Conservation (phyloP, 2,329 filamentous ascomycete species). For the Colletotrichum sp. region DNA sequence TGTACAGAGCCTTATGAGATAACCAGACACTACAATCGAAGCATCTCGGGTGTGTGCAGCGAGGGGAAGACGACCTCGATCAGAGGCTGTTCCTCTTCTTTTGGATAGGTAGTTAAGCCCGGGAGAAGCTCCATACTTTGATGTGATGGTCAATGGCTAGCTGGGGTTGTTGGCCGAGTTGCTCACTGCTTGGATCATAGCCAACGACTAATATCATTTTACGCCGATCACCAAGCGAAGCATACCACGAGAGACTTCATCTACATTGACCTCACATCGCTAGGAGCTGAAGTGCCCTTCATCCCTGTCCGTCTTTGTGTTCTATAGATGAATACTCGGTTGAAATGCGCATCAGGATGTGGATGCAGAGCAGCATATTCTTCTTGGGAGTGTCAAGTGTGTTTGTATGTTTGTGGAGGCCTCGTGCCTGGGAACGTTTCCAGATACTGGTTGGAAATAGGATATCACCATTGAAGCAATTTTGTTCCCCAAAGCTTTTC, state of each 20-base stretch:
- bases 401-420: not conserved
- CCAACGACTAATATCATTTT: not conserved
- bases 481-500: not conserved
- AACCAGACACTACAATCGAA: fast-evolving
- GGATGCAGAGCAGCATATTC: not conserved
- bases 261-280: not conserved
- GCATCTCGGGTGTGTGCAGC: fast-evolving
- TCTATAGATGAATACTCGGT: not conserved
- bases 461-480: not conserved
- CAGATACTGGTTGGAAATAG: not conserved
- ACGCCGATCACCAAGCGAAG: not conserved
- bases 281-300: not conserved
- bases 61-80: not conserved
- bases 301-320: not conserved
- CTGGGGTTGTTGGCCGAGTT: not conserved
- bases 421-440: not conserved
- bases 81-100: not conserved
- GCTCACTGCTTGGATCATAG: fast-evolving
- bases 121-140: not conserved
- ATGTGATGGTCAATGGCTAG: not conserved
- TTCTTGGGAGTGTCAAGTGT: not conserved
- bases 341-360: not conserved
- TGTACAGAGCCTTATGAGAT: not conserved
- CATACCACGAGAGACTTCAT: not conserved
- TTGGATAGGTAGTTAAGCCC: not conserved